These are phyloP conservation scores for Apium graveolens DNA, from an alignment of 129 eudicot species.

Conservation along the genomic window DNA sequence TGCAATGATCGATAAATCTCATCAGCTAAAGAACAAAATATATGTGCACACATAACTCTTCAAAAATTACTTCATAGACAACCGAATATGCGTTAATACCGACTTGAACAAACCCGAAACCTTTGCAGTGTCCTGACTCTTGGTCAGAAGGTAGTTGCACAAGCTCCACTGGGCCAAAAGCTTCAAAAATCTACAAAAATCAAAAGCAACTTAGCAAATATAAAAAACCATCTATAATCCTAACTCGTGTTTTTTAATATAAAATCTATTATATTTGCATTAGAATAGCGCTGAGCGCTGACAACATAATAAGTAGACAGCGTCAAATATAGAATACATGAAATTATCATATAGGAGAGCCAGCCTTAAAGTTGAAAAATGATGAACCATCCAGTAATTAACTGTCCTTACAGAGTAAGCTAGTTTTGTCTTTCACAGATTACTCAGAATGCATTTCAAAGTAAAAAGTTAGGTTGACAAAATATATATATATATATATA, in stretches of 20 bases:
- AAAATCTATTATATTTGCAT: neutral
- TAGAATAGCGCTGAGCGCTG: neutral
- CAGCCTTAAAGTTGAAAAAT: neutral
- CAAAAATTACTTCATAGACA: neutral
- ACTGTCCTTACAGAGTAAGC: neutral
- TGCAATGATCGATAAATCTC: neutral
- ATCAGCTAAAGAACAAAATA: neutral
- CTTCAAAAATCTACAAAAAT: slow-evolving; percentile 66
- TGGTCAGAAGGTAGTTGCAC: slow-evolving; percentile 93
- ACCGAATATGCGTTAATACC: slow-evolving; percentile 21
- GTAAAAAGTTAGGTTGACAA: too few relatives aligned
- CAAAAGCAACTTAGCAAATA: neutral
- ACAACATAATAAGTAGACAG: neutral
- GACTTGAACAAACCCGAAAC: slow-evolving; percentile 93
- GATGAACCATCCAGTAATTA: neutral
- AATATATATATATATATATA: too few relatives aligned
- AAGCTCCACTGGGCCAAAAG: slow-evolving; percentile 97
- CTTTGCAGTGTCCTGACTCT: slow-evolving; percentile 97
- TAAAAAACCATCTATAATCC: neutral
- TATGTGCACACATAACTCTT: neutral
- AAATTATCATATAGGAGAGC: neutral
- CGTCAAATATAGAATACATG: neutral
- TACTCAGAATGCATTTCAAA: neutral
- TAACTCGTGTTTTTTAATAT: neutral
- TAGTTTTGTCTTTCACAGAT: too few relatives aligned